Evolutionary conservation across 2,329 filamentous ascomycete species (phyloP).

Genomic region (Epichloe brachyelytri): DNA sequence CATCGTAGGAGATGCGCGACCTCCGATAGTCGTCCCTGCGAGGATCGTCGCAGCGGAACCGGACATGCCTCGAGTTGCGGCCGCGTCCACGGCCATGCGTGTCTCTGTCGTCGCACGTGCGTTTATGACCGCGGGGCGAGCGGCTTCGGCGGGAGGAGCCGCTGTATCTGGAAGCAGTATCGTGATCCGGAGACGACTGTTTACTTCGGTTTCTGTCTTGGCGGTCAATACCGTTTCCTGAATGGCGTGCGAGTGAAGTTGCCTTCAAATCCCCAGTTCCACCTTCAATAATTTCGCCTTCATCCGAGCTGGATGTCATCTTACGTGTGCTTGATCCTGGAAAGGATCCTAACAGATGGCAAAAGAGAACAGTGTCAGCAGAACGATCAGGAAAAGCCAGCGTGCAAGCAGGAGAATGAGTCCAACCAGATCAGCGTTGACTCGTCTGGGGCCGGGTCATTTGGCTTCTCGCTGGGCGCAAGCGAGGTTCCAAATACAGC

Average conservation of each 20-base stretch:
- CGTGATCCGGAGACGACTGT: conserved; percentile 44
- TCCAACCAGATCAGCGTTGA: conserved; percentile 30
- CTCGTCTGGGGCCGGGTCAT: conserved; percentile 21
- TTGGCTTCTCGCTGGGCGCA: conserved; percentile 7
- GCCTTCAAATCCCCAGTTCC: conserved; percentile 58
- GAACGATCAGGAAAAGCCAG: conserved; percentile 15
- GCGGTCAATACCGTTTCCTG: conserved; percentile 83
- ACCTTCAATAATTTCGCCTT: conserved; percentile 76
- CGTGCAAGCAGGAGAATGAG: conserved; percentile 23
- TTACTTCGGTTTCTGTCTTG: conserved; percentile 64
- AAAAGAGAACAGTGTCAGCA: conserved; percentile 21
- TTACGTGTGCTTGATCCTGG: conserved; percentile 10
- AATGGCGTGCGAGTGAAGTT: conserved; percentile 69
- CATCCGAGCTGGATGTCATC: conserved; percentile 55
- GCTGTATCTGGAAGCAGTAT: conserved; percentile 29
- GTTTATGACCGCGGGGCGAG: conserved; percentile 56
- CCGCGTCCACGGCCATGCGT: conserved; percentile 31
- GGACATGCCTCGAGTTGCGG: conserved; percentile 45
- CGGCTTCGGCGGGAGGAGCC: conserved; percentile 34
- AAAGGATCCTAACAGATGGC: conserved; percentile 4
- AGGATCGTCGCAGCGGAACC: conserved; percentile 49
- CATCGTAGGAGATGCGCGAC: conserved; percentile 39
- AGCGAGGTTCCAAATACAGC: not conserved
- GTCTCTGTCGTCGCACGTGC: conserved; percentile 50
- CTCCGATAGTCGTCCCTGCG: conserved; percentile 33